Conservation (phyloP, 129 eudicot species). For the Centrapalus pauciflorus region DNA sequence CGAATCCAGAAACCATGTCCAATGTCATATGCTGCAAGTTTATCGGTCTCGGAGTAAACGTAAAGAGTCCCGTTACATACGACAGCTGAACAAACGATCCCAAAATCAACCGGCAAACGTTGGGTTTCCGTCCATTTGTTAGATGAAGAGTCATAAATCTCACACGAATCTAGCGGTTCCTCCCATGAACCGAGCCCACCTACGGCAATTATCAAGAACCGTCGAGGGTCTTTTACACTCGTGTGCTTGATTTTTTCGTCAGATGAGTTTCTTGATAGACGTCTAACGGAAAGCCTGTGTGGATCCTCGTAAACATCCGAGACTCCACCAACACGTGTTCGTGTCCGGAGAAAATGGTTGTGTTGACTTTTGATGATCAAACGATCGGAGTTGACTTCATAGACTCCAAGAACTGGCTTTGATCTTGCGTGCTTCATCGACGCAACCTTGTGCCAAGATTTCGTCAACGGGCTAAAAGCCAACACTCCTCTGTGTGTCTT, state of each 20-base stretch:
- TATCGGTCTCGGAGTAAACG: conserved; percentile 68
- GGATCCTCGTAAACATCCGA: conserved; percentile 89
- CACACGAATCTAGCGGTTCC: conserved; percentile 70
- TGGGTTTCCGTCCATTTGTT: conserved; percentile 83
- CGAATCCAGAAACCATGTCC: conserved; percentile 62
- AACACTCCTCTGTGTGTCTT: conserved; percentile 75
- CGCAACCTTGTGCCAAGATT: conserved; percentile 66
- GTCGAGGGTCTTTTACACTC: conserved; percentile 28
- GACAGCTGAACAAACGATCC: conserved; percentile 59
- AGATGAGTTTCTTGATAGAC: conserved; percentile 40
- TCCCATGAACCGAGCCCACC: conserved; percentile 90
- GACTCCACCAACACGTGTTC: conserved; percentile 39
- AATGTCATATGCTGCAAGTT: conserved; percentile 68
- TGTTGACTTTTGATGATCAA: conserved; percentile 38
- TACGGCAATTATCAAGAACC: conserved; percentile 62
- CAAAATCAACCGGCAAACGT: conserved; percentile 59
- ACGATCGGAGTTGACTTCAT: conserved; percentile 45
- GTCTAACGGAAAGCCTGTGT: conserved; percentile 69
- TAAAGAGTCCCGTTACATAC: conserved; percentile 55
- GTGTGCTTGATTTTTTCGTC: conserved; percentile 40
- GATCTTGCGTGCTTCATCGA: conserved; percentile 80
- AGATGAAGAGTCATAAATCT: conserved; percentile 59
- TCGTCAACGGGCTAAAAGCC: conserved; percentile 60
- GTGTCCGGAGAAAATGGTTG: conserved; percentile 46
- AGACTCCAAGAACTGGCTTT: conserved; percentile 63